A percentile compares a stretch with the other conserved stretches of the same genome.
These are phyloP conservation scores for Takashimella koratensis DNA, from an alignment of 1,284 basidiomycete genomes.

Conservation along the genomic window DNA sequence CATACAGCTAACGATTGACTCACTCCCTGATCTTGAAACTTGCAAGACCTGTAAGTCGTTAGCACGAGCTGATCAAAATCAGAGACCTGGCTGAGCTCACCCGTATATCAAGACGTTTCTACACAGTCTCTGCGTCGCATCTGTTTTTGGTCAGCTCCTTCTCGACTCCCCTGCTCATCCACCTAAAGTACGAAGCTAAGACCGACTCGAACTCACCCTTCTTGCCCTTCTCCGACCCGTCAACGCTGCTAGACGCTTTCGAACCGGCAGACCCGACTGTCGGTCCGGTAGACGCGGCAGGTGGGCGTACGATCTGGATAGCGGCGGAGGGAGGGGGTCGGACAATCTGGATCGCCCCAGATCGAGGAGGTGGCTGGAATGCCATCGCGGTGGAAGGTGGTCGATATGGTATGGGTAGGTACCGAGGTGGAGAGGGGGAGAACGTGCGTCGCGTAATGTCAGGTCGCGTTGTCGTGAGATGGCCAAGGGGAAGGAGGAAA, in stretches of 20 bases:
- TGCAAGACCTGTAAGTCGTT: slow-evolving; percentile 61
- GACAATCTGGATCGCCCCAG: slow-evolving; percentile 60
- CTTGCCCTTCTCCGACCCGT: slow-evolving; percentile 16
- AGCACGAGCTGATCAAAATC: no score
- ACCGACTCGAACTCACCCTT: slow-evolving; percentile 7
- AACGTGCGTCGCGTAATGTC: not conserved
- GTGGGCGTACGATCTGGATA: slow-evolving; percentile 2
- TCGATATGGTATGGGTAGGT: not conserved
- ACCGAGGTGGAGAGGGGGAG: not conserved
- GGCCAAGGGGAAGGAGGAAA: not conserved
- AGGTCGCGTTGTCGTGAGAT: not conserved
- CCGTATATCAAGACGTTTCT: slow-evolving; percentile 84
- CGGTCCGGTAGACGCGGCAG: not conserved
- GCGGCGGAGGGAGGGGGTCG: slow-evolving; percentile 48
- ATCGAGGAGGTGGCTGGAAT: slow-evolving; percentile 32
- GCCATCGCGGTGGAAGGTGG: slow-evolving; percentile 7
- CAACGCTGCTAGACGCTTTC: slow-evolving; percentile 12
- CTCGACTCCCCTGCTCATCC: not conserved
- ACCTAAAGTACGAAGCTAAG: not conserved
- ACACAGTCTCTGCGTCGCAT: slow-evolving; percentile 64
- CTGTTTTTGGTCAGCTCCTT: slow-evolving; percentile 53
- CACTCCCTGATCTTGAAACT: slow-evolving; percentile 73
- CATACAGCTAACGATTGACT: no score
- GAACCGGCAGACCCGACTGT: not conserved
- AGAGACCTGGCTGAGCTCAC: slow-evolving; percentile 51